These are phyloP conservation scores for Chionographis japonica DNA, from an alignment of 106 monocot species.

Conservation along the genomic window DNA sequence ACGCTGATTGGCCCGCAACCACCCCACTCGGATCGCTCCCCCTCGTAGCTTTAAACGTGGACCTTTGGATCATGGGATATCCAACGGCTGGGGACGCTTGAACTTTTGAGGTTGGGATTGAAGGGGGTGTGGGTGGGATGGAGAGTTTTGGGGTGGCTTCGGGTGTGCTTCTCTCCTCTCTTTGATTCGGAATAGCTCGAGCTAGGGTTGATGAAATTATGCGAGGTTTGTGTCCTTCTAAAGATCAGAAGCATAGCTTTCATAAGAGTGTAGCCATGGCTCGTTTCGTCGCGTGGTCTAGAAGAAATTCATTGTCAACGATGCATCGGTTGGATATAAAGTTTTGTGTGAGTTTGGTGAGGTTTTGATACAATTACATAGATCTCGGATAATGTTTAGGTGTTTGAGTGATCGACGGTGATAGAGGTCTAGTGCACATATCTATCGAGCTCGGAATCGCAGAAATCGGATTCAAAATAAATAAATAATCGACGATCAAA, in stretches of 20 bases:
- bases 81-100: slow-evolving; percentile 27
- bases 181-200: slow-evolving; percentile 12
- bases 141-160: neutral
- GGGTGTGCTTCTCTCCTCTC: slow-evolving; percentile 48
- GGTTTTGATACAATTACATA: neutral
- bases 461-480: neutral
- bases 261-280: neutral
- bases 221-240: no score
- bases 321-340: slow-evolving; percentile 1
- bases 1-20: slow-evolving; percentile 23
- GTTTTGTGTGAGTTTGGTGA: slow-evolving; percentile 14
- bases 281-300: neutral
- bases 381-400: neutral
- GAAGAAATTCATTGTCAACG: slow-evolving; percentile 11
- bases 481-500: no score
- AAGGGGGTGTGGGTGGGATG: neutral
- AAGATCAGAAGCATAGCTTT: slow-evolving; percentile 9
- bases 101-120: slow-evolving; percentile 11
- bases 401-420: neutral
- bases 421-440: neutral
- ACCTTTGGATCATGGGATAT: slow-evolving; percentile 32
- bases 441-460: neutral
- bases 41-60: slow-evolving; percentile 9
- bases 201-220: no score
- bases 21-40: slow-evolving; percentile 28